Percentiles rank a stretch among this genome's conserved stretches.
Evolutionary conservation across 1,139 yeast genomes (phyloP).

Genomic region (Diutina catenulata): DNA sequence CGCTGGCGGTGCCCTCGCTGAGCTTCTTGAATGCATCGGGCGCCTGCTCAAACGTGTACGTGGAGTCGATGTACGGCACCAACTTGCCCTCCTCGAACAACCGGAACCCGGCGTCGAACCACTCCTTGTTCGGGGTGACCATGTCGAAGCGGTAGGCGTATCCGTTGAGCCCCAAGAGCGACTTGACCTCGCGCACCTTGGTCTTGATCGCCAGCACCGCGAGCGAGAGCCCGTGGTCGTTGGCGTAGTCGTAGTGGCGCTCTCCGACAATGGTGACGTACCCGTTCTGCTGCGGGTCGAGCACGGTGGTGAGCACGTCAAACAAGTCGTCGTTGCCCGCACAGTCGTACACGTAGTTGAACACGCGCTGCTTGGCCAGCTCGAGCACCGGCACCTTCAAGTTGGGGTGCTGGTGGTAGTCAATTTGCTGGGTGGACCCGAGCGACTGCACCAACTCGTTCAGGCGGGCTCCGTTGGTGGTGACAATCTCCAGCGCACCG

Average conservation of each 20-base stretch:
- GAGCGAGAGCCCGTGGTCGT: neutral
- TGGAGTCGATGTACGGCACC: constrained; percentile 40
- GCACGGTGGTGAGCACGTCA: constrained; percentile 14
- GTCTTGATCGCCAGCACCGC: constrained; percentile 7
- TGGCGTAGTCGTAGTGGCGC: constrained; percentile 17
- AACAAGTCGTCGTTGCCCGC: constrained; percentile 19
- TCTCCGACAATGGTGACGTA: constrained; percentile 38
- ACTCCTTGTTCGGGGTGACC: constrained; percentile 10
- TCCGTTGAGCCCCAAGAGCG: constrained; percentile 10
- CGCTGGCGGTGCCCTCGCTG: constrained; percentile 38
- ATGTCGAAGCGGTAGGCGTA: constrained; percentile 11
- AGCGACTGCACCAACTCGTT: constrained; percentile 25
- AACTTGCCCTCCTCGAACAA: constrained; percentile 31
- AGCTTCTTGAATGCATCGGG: constrained; percentile 38
- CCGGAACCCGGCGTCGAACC: constrained; percentile 17
- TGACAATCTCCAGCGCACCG: constrained; percentile 34
- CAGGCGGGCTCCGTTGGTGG: constrained; percentile 17
- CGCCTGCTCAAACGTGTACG: constrained; percentile 35
- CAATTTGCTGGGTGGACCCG: constrained; percentile 43
- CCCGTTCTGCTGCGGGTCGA: constrained; percentile 27
- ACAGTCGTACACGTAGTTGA: constrained; percentile 26
- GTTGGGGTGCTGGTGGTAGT: constrained; percentile 29
- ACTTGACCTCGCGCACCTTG: constrained; percentile 8
- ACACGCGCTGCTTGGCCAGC: constrained; percentile 12
- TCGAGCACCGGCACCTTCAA: constrained; percentile 9